Evolutionary conservation across 2,329 filamentous ascomycete species (phyloP).

Genomic region (Capronia coronata): DNA sequence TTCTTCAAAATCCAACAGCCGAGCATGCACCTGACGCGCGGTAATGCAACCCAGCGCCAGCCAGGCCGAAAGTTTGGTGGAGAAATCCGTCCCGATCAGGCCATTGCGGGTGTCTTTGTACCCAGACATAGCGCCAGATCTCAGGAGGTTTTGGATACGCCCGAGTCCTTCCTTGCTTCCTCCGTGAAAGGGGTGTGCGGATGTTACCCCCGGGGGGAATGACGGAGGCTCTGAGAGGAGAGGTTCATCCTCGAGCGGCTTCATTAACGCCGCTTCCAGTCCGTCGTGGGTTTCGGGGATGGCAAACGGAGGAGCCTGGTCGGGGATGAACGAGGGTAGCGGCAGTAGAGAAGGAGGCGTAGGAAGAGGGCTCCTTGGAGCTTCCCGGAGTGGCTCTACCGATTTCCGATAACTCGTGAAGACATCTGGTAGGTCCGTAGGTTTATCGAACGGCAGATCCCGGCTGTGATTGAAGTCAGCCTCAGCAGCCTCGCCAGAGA

Average conservation of each 20-base stretch:
- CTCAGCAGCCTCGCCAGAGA: neutral
- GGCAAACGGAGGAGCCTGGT: slow-evolving; percentile 56
- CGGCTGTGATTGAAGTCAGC: slow-evolving; percentile 45
- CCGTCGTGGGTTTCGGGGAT: slow-evolving; percentile 53
- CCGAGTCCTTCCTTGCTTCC: slow-evolving; percentile 57
- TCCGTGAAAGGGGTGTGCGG: slow-evolving; percentile 61
- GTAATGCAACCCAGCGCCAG: slow-evolving; percentile 67
- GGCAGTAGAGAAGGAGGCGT: slow-evolving; percentile 53
- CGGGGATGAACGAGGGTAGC: slow-evolving; percentile 51
- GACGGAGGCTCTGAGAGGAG: slow-evolving; percentile 47
- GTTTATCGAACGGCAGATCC: slow-evolving; percentile 54
- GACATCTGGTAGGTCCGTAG: slow-evolving; percentile 61
- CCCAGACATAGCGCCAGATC: slow-evolving; percentile 52
- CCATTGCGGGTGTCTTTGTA: slow-evolving; percentile 70
- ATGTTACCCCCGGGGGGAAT: slow-evolving; percentile 49
- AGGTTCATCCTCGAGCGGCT: slow-evolving; percentile 49
- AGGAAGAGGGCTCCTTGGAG: slow-evolving; percentile 54
- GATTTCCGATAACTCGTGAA: slow-evolving; percentile 70
- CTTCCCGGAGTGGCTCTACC: slow-evolving; percentile 62
- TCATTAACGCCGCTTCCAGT: slow-evolving; percentile 50
- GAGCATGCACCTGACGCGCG: slow-evolving; percentile 63
- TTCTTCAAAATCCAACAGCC: slow-evolving; percentile 63
- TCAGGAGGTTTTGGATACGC: slow-evolving; percentile 56
- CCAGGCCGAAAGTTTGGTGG: slow-evolving; percentile 69
- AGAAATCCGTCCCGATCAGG: slow-evolving; percentile 62